phyloP scores from a whole-genome alignment of 2,329 filamentous ascomycete species.

The Aspergillus pseudotamarii region DNA sequence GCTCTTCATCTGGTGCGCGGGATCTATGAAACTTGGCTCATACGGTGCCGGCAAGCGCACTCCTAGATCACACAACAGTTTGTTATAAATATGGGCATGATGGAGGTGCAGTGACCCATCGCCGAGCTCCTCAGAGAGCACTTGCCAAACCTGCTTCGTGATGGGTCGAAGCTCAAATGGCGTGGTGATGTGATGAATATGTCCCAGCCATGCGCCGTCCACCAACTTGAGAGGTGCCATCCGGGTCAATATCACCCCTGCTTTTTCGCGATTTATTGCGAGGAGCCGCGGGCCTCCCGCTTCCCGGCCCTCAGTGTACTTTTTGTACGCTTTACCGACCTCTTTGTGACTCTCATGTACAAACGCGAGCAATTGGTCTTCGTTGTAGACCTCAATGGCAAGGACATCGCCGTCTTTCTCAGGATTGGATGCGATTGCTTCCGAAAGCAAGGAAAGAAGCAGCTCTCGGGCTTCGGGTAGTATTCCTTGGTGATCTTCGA shows the following conservation, averaged over 20 bases:
- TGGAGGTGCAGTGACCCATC: constrained; percentile 52
- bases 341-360: not conserved
- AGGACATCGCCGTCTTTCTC: not conserved
- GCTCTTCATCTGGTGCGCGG: constrained; percentile 7
- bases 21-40: constrained; percentile 30
- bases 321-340: not conserved
- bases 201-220: constrained; percentile 54
- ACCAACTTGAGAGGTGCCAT: constrained; percentile 51
- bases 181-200: constrained; percentile 49
- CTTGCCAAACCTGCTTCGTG: constrained; percentile 52
- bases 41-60: constrained; percentile 35
- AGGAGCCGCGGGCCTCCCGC: not conserved
- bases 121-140: constrained; percentile 55
- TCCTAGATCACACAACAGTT: constrained; percentile 36
- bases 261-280: constrained; percentile 35
- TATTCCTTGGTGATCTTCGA: not conserved
- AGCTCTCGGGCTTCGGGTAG: not conserved
- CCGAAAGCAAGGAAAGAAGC: not conserved
- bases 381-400: not conserved
- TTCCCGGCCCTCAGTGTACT: not conserved
- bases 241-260: constrained; percentile 39
- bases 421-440: not conserved
- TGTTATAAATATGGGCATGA: constrained; percentile 44
- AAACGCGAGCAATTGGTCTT: not conserved
- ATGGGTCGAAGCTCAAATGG: constrained; percentile 44